Evolutionary conservation across 2,329 filamentous ascomycete genomes (phyloP), one percentile per base, ranked within the genome.

Genomic region (Botrytis hyacinthi): DNA sequence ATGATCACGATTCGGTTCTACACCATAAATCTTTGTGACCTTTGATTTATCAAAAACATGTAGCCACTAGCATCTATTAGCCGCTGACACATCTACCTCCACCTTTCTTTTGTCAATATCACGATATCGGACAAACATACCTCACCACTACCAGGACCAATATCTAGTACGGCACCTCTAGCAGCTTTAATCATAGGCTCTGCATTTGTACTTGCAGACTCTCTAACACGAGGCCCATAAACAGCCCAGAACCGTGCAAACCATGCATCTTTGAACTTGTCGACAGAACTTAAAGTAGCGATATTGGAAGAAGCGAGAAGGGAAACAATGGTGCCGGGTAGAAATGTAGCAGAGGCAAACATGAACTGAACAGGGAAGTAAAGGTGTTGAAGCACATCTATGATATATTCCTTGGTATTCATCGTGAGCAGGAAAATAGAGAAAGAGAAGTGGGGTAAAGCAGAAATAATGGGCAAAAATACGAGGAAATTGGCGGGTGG

Each of bases 211-310:
- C 82, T 83, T 29, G 82, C 84, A 59, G 75, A 78, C n/a, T 81
- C 75, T 73, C 86, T 85, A 5, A 88, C 83, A 6, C 80, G 74
- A 0, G 89, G 88, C 0, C 89, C 89, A 62, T 85, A 84, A 71
- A 79, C 83, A 48, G 81, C 81, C 90, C 90, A 92, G 82, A 92
- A 91, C 59, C 82, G 81, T 70, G 85, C 85, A 81, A 92, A 92
- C 87, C 89, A 91, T 75, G 78, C 80, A 62, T 82, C 78, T 77
- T 83, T 82, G 77, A 73, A 77, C 20, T 37, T 63, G 3, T 81
- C 79, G 1, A 81, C 83, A 29, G 83, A 85, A 62, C 86, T 68
- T 29, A 88, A 81, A 8, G 83, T 80, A 72, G 74, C 48, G 72
- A 81, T 80, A 65, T 84, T 78, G 63, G 79, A 75, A 14, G 78